phyloP scores from a whole-genome alignment of 2,329 filamentous ascomycete genomes.

The Clonostachys rhizophaga region DNA sequence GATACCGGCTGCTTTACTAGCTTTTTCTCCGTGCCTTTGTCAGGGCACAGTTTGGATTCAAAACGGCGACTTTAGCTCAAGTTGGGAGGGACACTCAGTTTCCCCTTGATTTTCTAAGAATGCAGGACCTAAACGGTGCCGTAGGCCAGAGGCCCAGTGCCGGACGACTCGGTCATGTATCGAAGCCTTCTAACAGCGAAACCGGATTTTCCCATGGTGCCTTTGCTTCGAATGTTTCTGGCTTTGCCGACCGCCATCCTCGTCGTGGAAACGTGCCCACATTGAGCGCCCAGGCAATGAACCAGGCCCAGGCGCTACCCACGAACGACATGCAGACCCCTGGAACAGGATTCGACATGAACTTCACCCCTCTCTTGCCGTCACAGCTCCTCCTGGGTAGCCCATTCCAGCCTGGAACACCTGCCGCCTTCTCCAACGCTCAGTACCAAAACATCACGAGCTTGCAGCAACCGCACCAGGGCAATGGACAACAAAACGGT shows the following conservation, averaged over 20 bases:
- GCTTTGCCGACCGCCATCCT: conserved; percentile 82
- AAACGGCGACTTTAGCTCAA: conserved; percentile 78
- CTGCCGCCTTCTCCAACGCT: conserved; percentile 81
- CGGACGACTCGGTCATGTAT: conserved; percentile 65
- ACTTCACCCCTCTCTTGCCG: conserved; percentile 92
- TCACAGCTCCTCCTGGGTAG: conserved; percentile 93
- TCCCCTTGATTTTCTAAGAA: conserved; percentile 82
- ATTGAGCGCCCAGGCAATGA: conserved; percentile 79
- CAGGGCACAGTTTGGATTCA: conserved; percentile 58
- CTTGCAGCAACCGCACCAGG: conserved; percentile 45
- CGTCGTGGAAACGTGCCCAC: conserved; percentile 82
- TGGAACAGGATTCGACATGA: conserved; percentile 91
- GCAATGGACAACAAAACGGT: conserved; percentile 45
- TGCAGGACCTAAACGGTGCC: conserved; percentile 70
- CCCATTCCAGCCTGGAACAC: conserved; percentile 93
- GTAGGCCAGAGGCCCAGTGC: conserved; percentile 43
- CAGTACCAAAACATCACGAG: conserved; percentile 81
- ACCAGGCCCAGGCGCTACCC: conserved; percentile 24
- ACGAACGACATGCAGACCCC: conserved; percentile 77
- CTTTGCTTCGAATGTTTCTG: conserved; percentile 80
- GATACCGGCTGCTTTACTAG: no score
- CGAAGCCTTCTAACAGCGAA: conserved; percentile 78
- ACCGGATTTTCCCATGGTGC: conserved; percentile 92
- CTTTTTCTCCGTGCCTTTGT: conserved; percentile 38
- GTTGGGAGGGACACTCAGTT: conserved; percentile 77